Evolutionary conservation across 305 asterid genomes (phyloP).

Genomic region (Monarda citriodora): DNA sequence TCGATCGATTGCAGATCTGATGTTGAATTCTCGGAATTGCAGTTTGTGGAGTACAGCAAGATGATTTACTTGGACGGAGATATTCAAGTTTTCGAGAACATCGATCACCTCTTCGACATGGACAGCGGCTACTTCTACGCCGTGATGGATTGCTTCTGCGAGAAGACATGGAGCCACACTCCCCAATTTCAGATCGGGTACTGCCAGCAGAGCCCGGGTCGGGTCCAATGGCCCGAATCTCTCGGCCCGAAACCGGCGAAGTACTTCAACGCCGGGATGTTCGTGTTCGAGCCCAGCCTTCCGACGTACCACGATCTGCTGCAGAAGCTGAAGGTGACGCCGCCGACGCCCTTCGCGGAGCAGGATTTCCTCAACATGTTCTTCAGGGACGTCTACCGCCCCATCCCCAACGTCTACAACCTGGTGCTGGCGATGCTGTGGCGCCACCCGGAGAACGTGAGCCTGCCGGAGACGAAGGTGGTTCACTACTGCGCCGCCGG

Average conservation of each 20-base stretch:
- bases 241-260: conserved; percentile 37
- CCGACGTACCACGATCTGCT: conserved; percentile 42
- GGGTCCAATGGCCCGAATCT: conserved; percentile 36
- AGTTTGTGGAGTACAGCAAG: conserved; percentile 55
- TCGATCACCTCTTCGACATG: conserved; percentile 42
- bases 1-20: too few species aligned
- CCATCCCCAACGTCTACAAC: conserved; percentile 46
- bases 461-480: conserved; percentile 39
- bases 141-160: conserved; percentile 56
- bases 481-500: conserved; percentile 69
- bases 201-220: conserved; percentile 42
- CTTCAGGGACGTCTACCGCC: conserved; percentile 40
- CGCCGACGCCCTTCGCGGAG: conserved; percentile 50
- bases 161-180: conserved; percentile 42
- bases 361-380: conserved; percentile 52
- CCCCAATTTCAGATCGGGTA: conserved; percentile 39
- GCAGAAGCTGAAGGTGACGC: conserved; percentile 21
- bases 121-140: conserved; percentile 40
- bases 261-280: conserved; percentile 56
- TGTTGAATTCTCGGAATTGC: background rate
- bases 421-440: conserved; percentile 58
- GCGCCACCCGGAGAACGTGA: conserved; percentile 60
- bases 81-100: conserved; percentile 43
- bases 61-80: conserved; percentile 60
- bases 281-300: conserved; percentile 40